Evolutionary conservation across 148 eudicot species (phyloP), one percentile per base, ranked within the genome.

Genomic region (Chenopodium album): DNA sequence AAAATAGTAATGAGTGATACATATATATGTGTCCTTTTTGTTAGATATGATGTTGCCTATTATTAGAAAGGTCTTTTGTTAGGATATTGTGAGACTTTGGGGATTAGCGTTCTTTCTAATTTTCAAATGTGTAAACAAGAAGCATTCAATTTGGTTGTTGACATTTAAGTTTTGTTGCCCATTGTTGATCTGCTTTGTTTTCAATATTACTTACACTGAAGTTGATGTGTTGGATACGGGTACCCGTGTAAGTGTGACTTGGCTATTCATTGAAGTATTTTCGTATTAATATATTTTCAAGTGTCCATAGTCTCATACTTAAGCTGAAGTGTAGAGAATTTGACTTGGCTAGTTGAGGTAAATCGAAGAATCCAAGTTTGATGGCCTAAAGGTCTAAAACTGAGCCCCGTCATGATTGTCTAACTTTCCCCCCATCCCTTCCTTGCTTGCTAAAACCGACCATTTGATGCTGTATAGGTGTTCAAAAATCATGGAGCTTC

Each of bases 401-500:
- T 28, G 31, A 41, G 23, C 52, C 75, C 44, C 28, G n/a, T 72
- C n/a, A 46, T 72, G 17, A 11, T 10, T 72, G 48, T 32, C 29
- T 44, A 72, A 72, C 48, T 20, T 72, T 37, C 62, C 22, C 44
- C 13, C 29, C 28, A 73, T 28, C 59, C 76, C 9, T 73, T 47
- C 12, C 9, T 6, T 9, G 1, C 13, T 41, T 16, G 59, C 71
- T 17, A 0, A 56, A 64, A 19, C 20, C 31, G 3, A 50, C 62
- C 7, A 34, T 44, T 85, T 56, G 69, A 41, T 69, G 59, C 2
- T 79, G 47, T 87, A 59, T 77, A 94, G 99, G 92, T 97, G 31
- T 97, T 97, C 87, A 97, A 97, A 80, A 97, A 97, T 79, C 94
- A 97, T 47, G 99, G 99, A 69, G 93, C 97, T 59, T 84, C 99